A percentile compares a stretch with the other conserved stretches of the same genome.
Conservation (phyloP, 192 early-diverging fungal genomes). For the Backusella psychrophila region DNA sequence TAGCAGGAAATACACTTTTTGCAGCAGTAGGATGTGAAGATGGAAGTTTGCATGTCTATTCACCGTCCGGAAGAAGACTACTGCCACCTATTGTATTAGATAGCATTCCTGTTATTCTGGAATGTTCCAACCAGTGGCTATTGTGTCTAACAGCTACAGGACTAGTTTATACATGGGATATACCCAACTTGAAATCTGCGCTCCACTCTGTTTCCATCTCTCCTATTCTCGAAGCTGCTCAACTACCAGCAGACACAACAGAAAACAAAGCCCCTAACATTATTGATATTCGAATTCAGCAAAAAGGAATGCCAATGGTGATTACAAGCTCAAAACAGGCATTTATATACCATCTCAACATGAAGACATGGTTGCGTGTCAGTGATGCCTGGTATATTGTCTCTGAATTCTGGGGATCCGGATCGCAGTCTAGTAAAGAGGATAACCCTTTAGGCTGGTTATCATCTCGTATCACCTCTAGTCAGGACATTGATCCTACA, state of each 20-base stretch:
- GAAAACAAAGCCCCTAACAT: constrained; percentile 42
- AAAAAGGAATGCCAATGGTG: constrained; percentile 61
- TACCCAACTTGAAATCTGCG: constrained; percentile 45
- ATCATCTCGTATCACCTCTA: constrained; percentile 21
- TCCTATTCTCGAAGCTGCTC: constrained; percentile 57
- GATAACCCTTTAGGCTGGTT: constrained; percentile 27
- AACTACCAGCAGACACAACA: constrained; percentile 25
- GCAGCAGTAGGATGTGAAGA: constrained; percentile 65
- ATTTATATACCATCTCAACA: constrained; percentile 62
- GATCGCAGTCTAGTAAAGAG: constrained; percentile 4
- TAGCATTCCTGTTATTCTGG: constrained; percentile 56
- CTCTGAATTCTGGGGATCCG: constrained; percentile 45
- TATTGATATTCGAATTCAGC: constrained; percentile 51
- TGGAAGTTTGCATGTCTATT: constrained; percentile 62
- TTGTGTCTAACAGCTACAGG: constrained; percentile 66
- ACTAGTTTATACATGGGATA: constrained; percentile 68
- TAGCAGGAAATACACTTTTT: constrained; percentile 59
- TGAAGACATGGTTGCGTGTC: constrained; percentile 69
- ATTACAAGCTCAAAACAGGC: constrained; percentile 59
- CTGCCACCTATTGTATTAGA: constrained; percentile 67
- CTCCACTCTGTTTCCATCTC: constrained; percentile 59
- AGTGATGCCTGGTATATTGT: constrained; percentile 55
- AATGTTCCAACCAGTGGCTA: constrained; percentile 55
- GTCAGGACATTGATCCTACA: constrained; percentile 7
- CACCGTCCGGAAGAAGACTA: constrained; percentile 67